Evolutionary conservation across 2,329 filamentous ascomycete species (phyloP), one percentile per base, ranked within the genome.

Genomic region (Arthrobotrys musiformis): DNA sequence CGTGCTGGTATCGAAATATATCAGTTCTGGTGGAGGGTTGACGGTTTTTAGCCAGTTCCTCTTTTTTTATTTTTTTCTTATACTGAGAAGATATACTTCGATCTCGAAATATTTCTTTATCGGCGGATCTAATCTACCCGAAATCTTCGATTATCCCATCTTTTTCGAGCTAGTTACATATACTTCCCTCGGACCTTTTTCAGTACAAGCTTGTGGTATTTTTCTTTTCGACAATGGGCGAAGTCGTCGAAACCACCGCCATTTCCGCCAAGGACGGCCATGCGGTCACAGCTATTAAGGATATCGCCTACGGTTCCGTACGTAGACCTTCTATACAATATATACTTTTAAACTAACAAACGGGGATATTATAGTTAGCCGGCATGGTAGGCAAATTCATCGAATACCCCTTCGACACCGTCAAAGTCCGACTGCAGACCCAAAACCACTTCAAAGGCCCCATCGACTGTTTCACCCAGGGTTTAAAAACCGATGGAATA

Each of bases 401-500:
- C 82, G 95, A 99, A 84, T 99, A 97, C 83, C 95, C 95, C 24
- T 99, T 99, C 85, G 95, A 99, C 85, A 99, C 95, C 0, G 91
- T 99, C 83, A 99, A 99, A 85, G 95, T 99, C 76, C 92, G 95
- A 44, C 89, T 99, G 9, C 95, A 99, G 83, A 95, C 94, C n/a
- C 94, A 98, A 83, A 92, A 93, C 35, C 91, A 89, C 76, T 98
- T 97, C 84, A 89, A 86, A 4, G 95, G 95, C 0, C 94, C 95
- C 0, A 82, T 97, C 79, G 95, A 99, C 85, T 98, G 95, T 85
- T 97, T 99, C 85, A 89, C 90, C 81, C 92, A 98, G 85, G 93
- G 93, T 7, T 86, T 97, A 79, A 88, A 88, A 79, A 87, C 89
- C 48, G 93, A 96, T 83, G 94, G 93, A n/a, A 82, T 97, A 40